Evolutionary conservation across 805 yeast genomes (phyloP), one percentile per base, ranked within the genome.

Genomic region (Myxozyma melibiosi): DNA sequence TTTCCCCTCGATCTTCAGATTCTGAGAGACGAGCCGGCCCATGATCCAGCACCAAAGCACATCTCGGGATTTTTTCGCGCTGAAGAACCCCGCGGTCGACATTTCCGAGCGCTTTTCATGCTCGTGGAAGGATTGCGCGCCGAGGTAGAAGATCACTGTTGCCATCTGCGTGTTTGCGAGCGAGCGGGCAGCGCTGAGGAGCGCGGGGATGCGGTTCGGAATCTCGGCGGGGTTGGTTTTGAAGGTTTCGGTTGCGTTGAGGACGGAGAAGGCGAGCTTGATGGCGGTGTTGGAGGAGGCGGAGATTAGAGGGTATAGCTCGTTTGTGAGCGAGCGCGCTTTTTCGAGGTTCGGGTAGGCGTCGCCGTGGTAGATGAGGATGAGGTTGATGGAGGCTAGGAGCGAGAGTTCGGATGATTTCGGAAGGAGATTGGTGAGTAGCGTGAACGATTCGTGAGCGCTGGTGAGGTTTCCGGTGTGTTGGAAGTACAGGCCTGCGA

Each of bases 21-120:
- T 47, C 16, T 56, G 48, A 27, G 46, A 31, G n/a, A 34, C 27
- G 22, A 31, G 28, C 6, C 3, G 13, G 5, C 64, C 63, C 6
- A 58, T 18, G 30, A 61, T 35, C 57, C 58, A 61, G 44, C 61
- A 55, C 65, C 65, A 61, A 27, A 61, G 33, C 5, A 46, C 51
- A 42, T 61, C 64, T 28, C 54, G 46, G 14, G 44, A 34, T 30
- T 28, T 35, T 22, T 50, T 49, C 4, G 65, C 65, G 33, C 40
- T 51, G 24, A 48, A 31, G 18, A 51, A 55, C 3, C 56, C 63
- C 11, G 61, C 58, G 20, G 34, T 25, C 4, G 61, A 48, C 9
- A 56, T 51, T 16, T 40, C 44, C 30, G 43, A 47, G 37, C 37
- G 25, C 42, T 52, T 46, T 8, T 49, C 48, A 1, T 25, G 27